A percentile compares a stretch with the other conserved stretches of the same genome.
Conservation (phyloP, 148 eudicot genomes). For the Bassia scoparia region DNA sequence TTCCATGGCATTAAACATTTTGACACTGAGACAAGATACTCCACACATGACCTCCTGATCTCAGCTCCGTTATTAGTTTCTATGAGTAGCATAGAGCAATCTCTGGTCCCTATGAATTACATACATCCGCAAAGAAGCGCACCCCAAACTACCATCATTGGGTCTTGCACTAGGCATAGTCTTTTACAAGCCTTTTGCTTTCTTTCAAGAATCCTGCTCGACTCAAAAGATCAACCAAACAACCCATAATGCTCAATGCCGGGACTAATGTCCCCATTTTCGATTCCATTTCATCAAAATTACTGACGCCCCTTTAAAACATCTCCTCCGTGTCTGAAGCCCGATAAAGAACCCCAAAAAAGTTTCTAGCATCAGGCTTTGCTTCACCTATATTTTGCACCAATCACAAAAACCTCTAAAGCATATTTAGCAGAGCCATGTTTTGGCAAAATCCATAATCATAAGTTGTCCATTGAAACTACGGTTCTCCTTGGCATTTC, state of each 20-base stretch:
- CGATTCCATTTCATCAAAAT: slow-evolving; percentile 45
- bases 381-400: slow-evolving; percentile 34
- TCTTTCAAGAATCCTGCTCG: slow-evolving; percentile 56
- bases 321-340: slow-evolving; percentile 62
- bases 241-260: slow-evolving; percentile 66
- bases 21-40: slow-evolving; percentile 48
- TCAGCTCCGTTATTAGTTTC: slow-evolving; percentile 34
- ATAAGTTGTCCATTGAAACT: slow-evolving; percentile 73
- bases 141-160: slow-evolving; percentile 57
- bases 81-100: slow-evolving; percentile 44
- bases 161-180: slow-evolving; percentile 62
- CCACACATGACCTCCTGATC: slow-evolving; percentile 44
- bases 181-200: slow-evolving; percentile 41
- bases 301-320: slow-evolving; percentile 43
- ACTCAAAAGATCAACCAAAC: slow-evolving; percentile 62
- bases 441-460: slow-evolving; percentile 65
- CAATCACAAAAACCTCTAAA: slow-evolving; percentile 35
- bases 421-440: slow-evolving; percentile 62
- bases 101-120: slow-evolving; percentile 47
- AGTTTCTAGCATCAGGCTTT: slow-evolving; percentile 56
- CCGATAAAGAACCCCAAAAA: slow-evolving; percentile 55
- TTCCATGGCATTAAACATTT: slow-evolving; percentile 44
- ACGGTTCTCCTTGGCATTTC: slow-evolving; percentile 38
- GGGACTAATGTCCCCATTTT: slow-evolving; percentile 44
- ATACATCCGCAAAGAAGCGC: slow-evolving; percentile 66